Percentiles rank a stretch among this genome's conserved stretches.
phyloP scores from a whole-genome alignment of 441 rosid genomes.

The Melastoma candidum region DNA sequence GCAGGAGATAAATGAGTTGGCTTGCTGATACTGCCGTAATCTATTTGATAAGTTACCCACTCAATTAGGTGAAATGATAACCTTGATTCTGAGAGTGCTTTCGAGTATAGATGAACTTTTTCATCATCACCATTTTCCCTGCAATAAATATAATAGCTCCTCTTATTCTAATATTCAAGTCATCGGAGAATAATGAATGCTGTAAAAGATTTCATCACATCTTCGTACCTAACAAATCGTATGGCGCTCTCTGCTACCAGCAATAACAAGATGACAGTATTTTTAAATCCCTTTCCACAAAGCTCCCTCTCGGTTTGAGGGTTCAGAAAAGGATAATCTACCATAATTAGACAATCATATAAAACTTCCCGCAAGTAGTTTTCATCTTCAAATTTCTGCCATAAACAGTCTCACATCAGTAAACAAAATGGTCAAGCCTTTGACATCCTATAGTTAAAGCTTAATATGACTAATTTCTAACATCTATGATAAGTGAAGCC shows the following conservation, averaged over 20 bases:
- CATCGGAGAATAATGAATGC: constrained; percentile 1
- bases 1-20: constrained; percentile 35
- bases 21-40: constrained; percentile 21
- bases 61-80: constrained; percentile 38
- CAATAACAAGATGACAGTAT: constrained; percentile 46
- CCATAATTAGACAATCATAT: constrained; percentile 39
- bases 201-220: constrained; percentile 4
- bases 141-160: constrained; percentile 21
- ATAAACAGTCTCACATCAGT: constrained; percentile 6
- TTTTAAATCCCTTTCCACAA: constrained; percentile 26
- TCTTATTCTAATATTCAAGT: constrained; percentile 14
- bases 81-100: constrained; percentile 40
- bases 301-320: constrained; percentile 26
- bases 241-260: constrained; percentile 41
- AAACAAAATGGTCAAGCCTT: background rate
- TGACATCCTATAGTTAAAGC: too few species aligned
- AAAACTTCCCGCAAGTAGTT: constrained; percentile 29
- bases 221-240: constrained; percentile 37
- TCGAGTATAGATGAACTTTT: constrained; percentile 32
- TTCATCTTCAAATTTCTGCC: constrained; percentile 51
- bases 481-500: too few species aligned
- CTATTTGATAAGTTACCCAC: constrained; percentile 43
- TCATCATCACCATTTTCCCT: constrained; percentile 43
- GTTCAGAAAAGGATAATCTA: constrained; percentile 36
- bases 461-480: too few species aligned